phyloP scores from a whole-genome alignment of 768 basidiomycete species.

The Clitopilus passeckerianus region DNA sequence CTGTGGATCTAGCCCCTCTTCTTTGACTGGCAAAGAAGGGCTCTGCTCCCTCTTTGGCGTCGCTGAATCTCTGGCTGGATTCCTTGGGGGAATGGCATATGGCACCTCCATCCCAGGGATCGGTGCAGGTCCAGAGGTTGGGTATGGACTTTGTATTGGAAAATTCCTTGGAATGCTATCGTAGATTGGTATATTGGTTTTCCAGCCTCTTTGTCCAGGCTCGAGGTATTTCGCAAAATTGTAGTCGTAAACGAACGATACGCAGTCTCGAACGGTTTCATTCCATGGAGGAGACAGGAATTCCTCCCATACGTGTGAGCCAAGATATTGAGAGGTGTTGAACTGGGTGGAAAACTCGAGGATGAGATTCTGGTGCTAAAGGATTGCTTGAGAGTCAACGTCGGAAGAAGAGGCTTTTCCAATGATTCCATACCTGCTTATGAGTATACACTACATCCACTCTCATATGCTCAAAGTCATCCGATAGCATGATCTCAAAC shows the following conservation, averaged over 20 bases:
- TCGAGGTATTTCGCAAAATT: conserved; percentile 5
- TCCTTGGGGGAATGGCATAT: conserved; percentile 13
- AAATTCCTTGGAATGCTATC: conserved; percentile 12
- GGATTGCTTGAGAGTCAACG: background rate
- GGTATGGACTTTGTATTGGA: conserved; percentile 20
- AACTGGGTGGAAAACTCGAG: conserved; percentile 23
- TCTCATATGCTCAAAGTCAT: conserved; percentile 18
- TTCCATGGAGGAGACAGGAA: conserved; percentile 12
- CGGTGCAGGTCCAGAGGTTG: conserved; percentile 14
- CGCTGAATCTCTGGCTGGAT: background rate
- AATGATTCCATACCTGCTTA: background rate
- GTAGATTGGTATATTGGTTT: conserved; percentile 5
- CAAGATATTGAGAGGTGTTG: conserved; percentile 20
- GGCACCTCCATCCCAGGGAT: conserved; percentile 9
- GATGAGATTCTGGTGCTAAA: conserved; percentile 22
- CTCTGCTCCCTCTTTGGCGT: background rate
- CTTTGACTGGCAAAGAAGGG: too few species aligned
- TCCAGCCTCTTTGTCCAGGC: conserved; percentile 10
- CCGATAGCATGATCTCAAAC: conserved; percentile 29
- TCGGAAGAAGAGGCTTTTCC: background rate
- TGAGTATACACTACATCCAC: conserved; percentile 24
- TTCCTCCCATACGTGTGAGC: conserved; percentile 17
- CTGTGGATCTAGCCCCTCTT: too few species aligned
- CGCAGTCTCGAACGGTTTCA: background rate
- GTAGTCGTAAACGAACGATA: conserved; percentile 27